phyloP scores from a whole-genome alignment of 2,329 filamentous ascomycete genomes.

The Fusarium dimerum region DNA sequence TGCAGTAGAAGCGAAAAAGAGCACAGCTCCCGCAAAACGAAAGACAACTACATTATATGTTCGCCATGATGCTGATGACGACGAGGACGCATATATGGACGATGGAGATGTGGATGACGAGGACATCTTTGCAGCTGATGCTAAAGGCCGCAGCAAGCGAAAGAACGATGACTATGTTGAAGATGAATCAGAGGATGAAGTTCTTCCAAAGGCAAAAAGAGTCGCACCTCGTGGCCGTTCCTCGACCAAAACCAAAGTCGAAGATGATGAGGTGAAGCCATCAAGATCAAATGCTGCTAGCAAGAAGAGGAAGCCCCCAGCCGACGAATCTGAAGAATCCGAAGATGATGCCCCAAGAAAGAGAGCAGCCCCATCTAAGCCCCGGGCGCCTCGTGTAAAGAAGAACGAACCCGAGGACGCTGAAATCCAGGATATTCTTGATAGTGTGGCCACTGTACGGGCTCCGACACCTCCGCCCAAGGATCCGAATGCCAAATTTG shows the following conservation, averaged over 20 bases:
- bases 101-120: conserved; percentile 70
- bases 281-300: conserved; percentile 33
- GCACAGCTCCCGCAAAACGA: conserved; percentile 40
- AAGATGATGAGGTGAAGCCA: conserved; percentile 30
- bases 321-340: conserved; percentile 54
- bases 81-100: conserved; percentile 61
- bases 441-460: conserved; percentile 80
- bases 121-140: conserved; percentile 82
- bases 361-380: conserved; percentile 59
- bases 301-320: conserved; percentile 62
- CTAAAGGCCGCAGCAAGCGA: conserved; percentile 63
- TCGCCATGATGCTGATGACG: conserved; percentile 41
- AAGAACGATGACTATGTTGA: conserved; percentile 76
- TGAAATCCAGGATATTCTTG: conserved; percentile 77
- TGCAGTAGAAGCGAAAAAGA: conserved; percentile 31
- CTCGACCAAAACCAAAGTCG: conserved; percentile 18
- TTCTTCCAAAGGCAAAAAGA: conserved; percentile 61
- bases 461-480: conserved; percentile 81
- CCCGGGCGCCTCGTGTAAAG: conserved; percentile 61
- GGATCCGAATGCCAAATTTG: conserved; percentile 72
- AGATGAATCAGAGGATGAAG: conserved; percentile 72
- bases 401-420: conserved; percentile 66
- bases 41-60: conserved; percentile 42
- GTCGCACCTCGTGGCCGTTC: conserved; percentile 46
- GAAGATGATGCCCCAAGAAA: conserved; percentile 63